Evolutionary conservation across 2,329 filamentous ascomycete species (phyloP), one percentile per base, ranked within the genome.

Genomic region (Byssochlamys sp.): DNA sequence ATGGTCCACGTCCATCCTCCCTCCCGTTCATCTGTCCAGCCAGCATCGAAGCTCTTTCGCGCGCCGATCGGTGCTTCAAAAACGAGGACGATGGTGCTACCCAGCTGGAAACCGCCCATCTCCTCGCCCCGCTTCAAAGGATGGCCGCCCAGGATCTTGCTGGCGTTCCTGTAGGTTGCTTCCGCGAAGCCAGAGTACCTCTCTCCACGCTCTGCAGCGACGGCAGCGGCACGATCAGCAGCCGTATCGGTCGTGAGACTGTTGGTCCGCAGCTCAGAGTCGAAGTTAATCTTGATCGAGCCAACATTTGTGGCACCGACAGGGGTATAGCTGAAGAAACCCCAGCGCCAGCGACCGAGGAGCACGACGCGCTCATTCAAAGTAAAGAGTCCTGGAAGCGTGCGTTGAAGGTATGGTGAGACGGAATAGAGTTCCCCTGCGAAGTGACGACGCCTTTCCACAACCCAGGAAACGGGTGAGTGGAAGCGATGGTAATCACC

Each of bases 401-500:
- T 95, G 63, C 90, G 87, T 72, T 96, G 91, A 11, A 99, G 82
- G 73, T 96, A 99, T 0, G 94, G 94, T 0, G 90, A 95, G 3
- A 99, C 94, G 56, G 88, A 92, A 79, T 89, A 99, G 7, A 99
- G 81, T 74, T 99, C 95, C 58, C 94, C 94, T 0, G 94, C 91
- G 70, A 99, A 99, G 77, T 99, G 94, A n/a, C 94, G 89, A 50
- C 95, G 86, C 63, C 86, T 86, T 74, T 96, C 89, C 33, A 94
- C 94, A 14, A 99, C 91, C 94, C 94, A 99, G 65, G 90, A 88
- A 1, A 90, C 87, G 0, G 94, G 94, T 1, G 90, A 95, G 77
- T 99, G 95, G 79, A 97, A 99, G 62, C 92, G 89, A 77, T 99
- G 94, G 77, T 99, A 99, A 77, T 99, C 95, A 54, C 94, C 94